These are phyloP conservation scores for Filobasidium floriforme DNA, from an alignment of 768 basidiomycete species.

Conservation along the genomic window DNA sequence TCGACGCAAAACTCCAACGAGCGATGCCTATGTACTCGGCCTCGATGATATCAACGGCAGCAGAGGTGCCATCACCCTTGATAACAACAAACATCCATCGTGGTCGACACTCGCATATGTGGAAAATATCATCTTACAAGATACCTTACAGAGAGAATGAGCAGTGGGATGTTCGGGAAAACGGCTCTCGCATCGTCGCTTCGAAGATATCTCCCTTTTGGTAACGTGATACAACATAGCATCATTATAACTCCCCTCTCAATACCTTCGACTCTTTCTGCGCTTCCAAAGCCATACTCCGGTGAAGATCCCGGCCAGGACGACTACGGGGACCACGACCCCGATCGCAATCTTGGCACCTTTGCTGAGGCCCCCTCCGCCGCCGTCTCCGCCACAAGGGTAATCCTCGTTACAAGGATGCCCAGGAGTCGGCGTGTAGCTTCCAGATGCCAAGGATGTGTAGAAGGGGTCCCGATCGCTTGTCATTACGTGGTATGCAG, in stretches of 20 bases:
- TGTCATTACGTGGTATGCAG: slow-evolving; percentile 48
- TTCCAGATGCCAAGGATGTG: slow-evolving; percentile 54
- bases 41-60: too few species aligned
- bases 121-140: too few species aligned
- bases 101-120: too few species aligned
- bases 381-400: slow-evolving; percentile 34
- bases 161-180: too few species aligned
- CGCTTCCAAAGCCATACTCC: slow-evolving; percentile 16
- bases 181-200: too few species aligned
- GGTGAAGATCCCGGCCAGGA: slow-evolving; percentile 9
- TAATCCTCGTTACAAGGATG: slow-evolving; percentile 72
- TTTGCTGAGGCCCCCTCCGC: slow-evolving; percentile 52
- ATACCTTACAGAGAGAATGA: too few species aligned
- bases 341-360: slow-evolving; percentile 60
- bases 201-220: too few species aligned
- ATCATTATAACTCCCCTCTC: slow-evolving; percentile 10
- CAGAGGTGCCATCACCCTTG: too few species aligned
- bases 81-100: too few species aligned
- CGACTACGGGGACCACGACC: slow-evolving; percentile 47
- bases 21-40: too few species aligned
- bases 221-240: too few species aligned
- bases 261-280: not conserved
- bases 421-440: slow-evolving; percentile 47
- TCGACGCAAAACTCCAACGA: too few species aligned
- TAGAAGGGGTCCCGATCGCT: slow-evolving; percentile 61